Conservation (phyloP, 208 protist species). For the Blechomonas ayalai region DNA sequence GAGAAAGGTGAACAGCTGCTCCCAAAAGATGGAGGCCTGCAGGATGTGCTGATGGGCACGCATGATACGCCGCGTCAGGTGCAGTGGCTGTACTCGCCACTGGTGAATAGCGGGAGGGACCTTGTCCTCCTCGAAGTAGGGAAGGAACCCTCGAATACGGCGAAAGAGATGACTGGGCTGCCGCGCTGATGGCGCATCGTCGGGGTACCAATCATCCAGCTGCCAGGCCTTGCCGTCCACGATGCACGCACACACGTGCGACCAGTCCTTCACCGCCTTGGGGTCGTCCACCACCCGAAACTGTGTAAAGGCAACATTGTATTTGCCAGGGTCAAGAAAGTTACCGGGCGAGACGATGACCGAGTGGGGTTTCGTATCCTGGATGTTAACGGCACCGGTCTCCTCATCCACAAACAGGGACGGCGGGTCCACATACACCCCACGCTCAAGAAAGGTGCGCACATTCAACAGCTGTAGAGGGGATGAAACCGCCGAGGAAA, state of each 20-base stretch:
- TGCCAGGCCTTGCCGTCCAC: conserved; percentile 77
- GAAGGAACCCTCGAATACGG: conserved; percentile 66
- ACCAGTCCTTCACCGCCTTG: conserved; percentile 61
- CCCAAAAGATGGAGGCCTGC: conserved; percentile 73
- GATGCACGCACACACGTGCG: conserved; percentile 80
- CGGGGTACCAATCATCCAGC: conserved; percentile 62
- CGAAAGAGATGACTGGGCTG: conserved; percentile 63
- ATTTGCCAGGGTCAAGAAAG: conserved; percentile 66
- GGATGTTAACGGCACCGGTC: conserved; percentile 55
- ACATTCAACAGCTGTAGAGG: conserved; percentile 83
- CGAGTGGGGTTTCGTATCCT: conserved; percentile 58
- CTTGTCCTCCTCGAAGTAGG: conserved; percentile 87
- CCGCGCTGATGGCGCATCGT: conserved; percentile 13
- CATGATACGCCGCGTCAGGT: conserved; percentile 57
- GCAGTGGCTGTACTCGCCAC: conserved; percentile 72
- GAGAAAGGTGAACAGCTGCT: conserved; percentile 73
- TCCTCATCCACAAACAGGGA: conserved; percentile 60
- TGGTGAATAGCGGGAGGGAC: conserved; percentile 57
- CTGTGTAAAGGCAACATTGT: conserved; percentile 48
- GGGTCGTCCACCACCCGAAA: conserved; percentile 82
- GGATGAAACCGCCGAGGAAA: conserved; percentile 57
- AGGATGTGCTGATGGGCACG: conserved; percentile 77
- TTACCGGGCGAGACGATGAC: conserved; percentile 64
- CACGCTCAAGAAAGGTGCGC: conserved; percentile 65
- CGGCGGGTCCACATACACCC: conserved; percentile 69